Evolutionary conservation across 768 basidiomycete genomes (phyloP).

Genomic region (Grammothele lineata): DNA sequence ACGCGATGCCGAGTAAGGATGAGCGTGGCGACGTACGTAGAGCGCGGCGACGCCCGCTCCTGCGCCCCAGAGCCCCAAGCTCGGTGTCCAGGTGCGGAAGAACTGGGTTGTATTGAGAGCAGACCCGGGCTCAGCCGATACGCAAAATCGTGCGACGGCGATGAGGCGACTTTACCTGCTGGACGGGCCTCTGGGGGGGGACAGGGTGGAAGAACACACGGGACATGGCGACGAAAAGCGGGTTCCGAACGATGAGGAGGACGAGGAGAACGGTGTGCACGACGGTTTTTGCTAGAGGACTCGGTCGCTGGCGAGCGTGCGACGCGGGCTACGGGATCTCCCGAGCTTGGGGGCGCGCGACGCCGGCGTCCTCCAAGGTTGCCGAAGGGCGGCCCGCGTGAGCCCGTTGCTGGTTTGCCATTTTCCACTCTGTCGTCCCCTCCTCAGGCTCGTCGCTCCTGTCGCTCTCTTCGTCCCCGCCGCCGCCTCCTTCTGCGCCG

Average conservation of each 20-base stretch:
- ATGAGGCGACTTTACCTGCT: conserved; percentile 17
- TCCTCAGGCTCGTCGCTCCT: background rate
- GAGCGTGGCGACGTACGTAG: conserved; percentile 44
- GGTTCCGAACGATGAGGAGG: conserved; percentile 4
- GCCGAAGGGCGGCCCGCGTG: conserved; percentile 4
- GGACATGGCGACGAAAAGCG: conserved; percentile 26
- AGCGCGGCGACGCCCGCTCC: conserved; percentile 64
- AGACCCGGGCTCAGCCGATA: conserved; percentile 1
- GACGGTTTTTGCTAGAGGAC: conserved; percentile 3
- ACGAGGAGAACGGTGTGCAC: conserved; percentile 1
- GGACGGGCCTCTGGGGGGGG: conserved; percentile 19
- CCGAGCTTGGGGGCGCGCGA: conserved; percentile 12
- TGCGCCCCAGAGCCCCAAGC: conserved; percentile 66
- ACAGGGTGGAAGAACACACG: conserved; percentile 31
- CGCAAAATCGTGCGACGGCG: background rate
- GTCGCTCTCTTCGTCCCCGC: background rate
- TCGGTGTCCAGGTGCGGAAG: conserved; percentile 50
- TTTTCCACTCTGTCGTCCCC: conserved; percentile 4
- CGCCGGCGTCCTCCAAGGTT: conserved; percentile 11
- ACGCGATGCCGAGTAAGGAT: background rate
- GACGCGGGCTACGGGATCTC: conserved; percentile 2
- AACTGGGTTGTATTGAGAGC: conserved; percentile 19
- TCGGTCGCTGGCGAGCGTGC: conserved; percentile 3
- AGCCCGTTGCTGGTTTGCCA: background rate
- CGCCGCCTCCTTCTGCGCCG: background rate